Evolutionary conservation across 1,284 basidiomycete species (phyloP).

Genomic region (Ustilago crameri): DNA sequence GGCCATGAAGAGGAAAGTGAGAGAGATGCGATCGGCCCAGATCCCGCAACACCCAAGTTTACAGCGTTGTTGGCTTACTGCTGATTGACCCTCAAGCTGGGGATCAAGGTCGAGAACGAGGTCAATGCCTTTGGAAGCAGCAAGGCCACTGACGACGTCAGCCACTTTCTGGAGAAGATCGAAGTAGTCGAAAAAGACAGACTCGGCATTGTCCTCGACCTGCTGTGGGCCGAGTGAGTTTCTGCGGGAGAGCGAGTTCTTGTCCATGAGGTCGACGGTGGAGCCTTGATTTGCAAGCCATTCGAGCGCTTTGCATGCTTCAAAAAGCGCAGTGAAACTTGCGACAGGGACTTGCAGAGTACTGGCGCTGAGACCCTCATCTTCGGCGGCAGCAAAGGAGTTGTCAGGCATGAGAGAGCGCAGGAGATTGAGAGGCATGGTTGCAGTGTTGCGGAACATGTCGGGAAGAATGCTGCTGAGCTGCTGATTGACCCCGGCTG

Average conservation of each 20-base stretch:
- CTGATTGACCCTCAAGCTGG: slow-evolving; percentile 17
- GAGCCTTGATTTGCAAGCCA: slow-evolving; percentile 41
- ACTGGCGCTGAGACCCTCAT: slow-evolving; percentile 51
- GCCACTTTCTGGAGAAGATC: slow-evolving; percentile 49
- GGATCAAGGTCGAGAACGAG: slow-evolving; percentile 44
- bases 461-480: slow-evolving; percentile 26
- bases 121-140: slow-evolving; percentile 49
- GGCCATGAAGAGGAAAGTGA: slow-evolving; percentile 42
- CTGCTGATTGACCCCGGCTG: not conserved
- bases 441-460: slow-evolving; percentile 34
- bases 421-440: slow-evolving; percentile 41
- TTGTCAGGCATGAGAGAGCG: slow-evolving; percentile 49
- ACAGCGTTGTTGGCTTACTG: slow-evolving; percentile 21
- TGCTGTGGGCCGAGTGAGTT: slow-evolving; percentile 15
- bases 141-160: slow-evolving; percentile 52
- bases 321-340: slow-evolving; percentile 55
- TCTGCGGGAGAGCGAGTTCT: slow-evolving; percentile 6
- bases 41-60: slow-evolving; percentile 35
- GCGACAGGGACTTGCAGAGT: slow-evolving; percentile 54
- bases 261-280: slow-evolving; percentile 9
- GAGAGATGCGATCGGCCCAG: slow-evolving; percentile 30
- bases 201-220: slow-evolving; percentile 15
- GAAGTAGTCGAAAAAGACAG: slow-evolving; percentile 41
- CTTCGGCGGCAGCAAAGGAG: slow-evolving; percentile 31
- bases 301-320: slow-evolving; percentile 50